These are phyloP conservation scores for Geosmithia putterillii DNA, from an alignment of 2,329 filamentous ascomycete species.

Conservation along the genomic window DNA sequence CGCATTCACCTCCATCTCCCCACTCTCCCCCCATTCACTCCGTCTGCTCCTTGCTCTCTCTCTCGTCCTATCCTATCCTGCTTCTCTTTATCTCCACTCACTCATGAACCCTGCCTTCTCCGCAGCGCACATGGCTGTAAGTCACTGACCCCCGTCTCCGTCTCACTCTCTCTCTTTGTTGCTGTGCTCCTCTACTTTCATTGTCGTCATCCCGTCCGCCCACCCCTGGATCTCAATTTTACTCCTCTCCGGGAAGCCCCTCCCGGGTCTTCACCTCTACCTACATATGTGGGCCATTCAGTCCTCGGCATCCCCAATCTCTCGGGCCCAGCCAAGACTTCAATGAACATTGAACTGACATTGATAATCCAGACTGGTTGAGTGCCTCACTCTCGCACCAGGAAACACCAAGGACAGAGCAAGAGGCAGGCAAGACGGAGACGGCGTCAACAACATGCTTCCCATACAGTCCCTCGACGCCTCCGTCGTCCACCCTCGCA, in stretches of 20 bases:
- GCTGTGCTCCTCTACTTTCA: background rate
- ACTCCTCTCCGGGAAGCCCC: no score
- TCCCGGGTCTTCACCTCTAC: no score
- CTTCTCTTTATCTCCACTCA: background rate
- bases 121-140: background rate
- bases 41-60: background rate
- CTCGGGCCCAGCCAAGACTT: no score
- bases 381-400: no score
- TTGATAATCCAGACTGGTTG: no score
- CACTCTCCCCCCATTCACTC: background rate
- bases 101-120: background rate
- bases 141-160: background rate
- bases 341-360: no score
- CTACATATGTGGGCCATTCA: no score
- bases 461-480: conserved; percentile 41
- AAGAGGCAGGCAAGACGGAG: background rate
- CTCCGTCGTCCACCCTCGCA: conserved; percentile 17
- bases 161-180: background rate
- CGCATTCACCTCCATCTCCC: no score
- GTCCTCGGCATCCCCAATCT: no score
- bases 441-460: conserved; percentile 26
- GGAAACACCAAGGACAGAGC: background rate
- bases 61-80: background rate
- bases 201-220: background rate
- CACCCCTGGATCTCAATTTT: no score